Base-by-base conservation (phyloP, 2,329 filamentous ascomycete species). In the Colletotrichum sp. region DNA sequence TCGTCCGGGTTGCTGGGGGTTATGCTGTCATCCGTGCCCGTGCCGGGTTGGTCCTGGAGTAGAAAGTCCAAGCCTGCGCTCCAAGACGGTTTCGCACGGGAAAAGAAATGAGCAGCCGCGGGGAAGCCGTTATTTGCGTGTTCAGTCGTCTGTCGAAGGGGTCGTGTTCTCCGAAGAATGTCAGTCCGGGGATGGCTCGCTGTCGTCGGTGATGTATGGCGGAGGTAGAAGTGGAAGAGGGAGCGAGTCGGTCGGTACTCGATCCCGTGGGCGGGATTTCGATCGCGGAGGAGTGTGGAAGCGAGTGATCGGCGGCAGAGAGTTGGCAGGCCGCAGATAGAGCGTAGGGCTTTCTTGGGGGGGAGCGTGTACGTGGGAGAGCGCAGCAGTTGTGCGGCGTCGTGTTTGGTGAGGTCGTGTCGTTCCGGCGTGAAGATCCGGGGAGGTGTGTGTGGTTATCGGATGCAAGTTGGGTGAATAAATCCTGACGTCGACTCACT, bases 1-100 rank as follows among this genome's bases (percentile, higher is more conserved):
- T 34, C 57, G 52, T 69, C 59, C 36, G 28, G 74, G 32, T 62
- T 73, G 70, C 74, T 65, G 57, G 65, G 71, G 74, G 34, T 76
- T 66, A 59, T 73, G 65, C 74, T 76, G 70, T 76, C 74, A 76
- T 74, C 74, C 74, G 74, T 76, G 74, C 70, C 71, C 44, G 9
- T 59, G 39, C 74, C 59, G 70, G 71, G 74, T 76, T 65, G 44
- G 63, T 69, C 64, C 74, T 76, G 49, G 70, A 49, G 65, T 65
- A 62, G 65, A 9, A 18, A 26, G 73, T 74, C 74, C 59, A 69
- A 74, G 70, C 70, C 62, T 32, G 64, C 65, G 57, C 34, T 59
- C 32, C 70, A 55, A 69, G 34, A 76, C 64, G 64, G 73, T 73
- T 76, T 65, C 73, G 59, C 57, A 69, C 64, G 70, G 49, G 74